Evolutionary conservation across 768 basidiomycete genomes (phyloP), one percentile per base, ranked within the genome.

Genomic region (Leccinum uliginosum): DNA sequence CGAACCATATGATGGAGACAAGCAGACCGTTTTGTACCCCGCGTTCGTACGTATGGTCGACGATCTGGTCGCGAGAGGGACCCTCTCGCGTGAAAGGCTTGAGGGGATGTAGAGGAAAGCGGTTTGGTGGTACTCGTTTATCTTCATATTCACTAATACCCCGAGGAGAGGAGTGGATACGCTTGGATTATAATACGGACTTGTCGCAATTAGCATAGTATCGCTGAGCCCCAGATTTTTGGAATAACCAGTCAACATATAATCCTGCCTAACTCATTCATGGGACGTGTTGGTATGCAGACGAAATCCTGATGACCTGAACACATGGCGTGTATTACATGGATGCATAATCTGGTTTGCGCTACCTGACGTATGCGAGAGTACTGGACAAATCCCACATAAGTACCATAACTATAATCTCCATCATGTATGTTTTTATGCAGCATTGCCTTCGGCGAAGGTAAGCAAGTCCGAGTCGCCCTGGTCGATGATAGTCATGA

Each of bases 401-500:
- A 44, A 35, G 55, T 55, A 53, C 35, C 54, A 57, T 54, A 54
- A 43, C 46, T 6, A 44, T 21, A n/a, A 17, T 51, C 45, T 40
- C 45, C 32, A 11, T 27, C 15, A 7, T 26, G 4, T 27, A 40
- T 56, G 45, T 29, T 45, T 73, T 82, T 80, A 90, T 70, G 83
- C 74, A 50, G 85, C 78, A 55, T 76, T 81, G 48, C 80, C 85
- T 78, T 92, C 91, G 58, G 91, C 87, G 61, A 92, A 86, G 71
- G 80, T 86, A 69, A 96, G 86, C 68, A 99, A 81, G 75, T 98
- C 96, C 62, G 92, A 94, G 79, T 98, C 97, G 71, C 96, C 96
- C 65, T 88, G 89, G 79, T 98, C 93, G 65, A 84, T 80, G 75
- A 99, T 85, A 64, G 94, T 94, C 94, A 98, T 97, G 71, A 98